These are phyloP conservation scores for Gynostemma pentaphyllum DNA, from an alignment of 306 rosid species.

Conservation along the genomic window DNA sequence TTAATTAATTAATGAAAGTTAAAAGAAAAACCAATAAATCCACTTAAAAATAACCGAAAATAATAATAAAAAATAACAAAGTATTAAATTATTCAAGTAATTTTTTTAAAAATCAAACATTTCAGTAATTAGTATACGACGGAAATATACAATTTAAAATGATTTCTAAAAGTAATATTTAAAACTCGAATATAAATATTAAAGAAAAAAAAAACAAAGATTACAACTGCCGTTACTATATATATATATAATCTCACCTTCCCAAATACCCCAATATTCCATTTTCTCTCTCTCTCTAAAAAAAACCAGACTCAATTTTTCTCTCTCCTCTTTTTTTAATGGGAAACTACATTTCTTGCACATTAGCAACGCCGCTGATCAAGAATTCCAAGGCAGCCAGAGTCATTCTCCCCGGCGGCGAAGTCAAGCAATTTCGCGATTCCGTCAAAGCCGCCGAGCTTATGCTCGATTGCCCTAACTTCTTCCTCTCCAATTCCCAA, in stretches of 20 bases:
- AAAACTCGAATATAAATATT: too few relatives aligned
- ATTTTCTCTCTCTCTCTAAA: neutral
- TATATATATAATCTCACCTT: neutral
- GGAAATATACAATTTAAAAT: too few relatives aligned
- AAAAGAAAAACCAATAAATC: too few relatives aligned
- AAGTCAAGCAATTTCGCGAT: constrained; percentile 45
- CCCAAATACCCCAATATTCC: neutral
- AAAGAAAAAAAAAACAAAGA: neutral
- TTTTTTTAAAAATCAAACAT: too few relatives aligned
- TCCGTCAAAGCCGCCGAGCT: constrained; percentile 70
- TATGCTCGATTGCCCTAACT: constrained; percentile 63
- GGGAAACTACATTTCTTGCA: constrained; percentile 83
- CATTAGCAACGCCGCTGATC: constrained; percentile 49
- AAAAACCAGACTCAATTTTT: too few relatives aligned
- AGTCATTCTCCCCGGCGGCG: constrained; percentile 70
- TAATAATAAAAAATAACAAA: too few relatives aligned
- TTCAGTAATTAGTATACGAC: too few relatives aligned
- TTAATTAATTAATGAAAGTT: too few relatives aligned
- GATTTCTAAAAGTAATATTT: neutral
- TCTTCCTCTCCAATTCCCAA: constrained; percentile 38
- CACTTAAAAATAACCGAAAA: too few relatives aligned
- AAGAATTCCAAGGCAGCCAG: constrained; percentile 44
- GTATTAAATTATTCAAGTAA: too few relatives aligned
- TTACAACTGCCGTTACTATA: neutral
- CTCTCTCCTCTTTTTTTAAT: constrained; percentile 4